Evolutionary conservation across 495 filamentous ascomycete genomes (phyloP), one percentile per base, ranked within the genome.

Genomic region (Podospora tetraspora): DNA sequence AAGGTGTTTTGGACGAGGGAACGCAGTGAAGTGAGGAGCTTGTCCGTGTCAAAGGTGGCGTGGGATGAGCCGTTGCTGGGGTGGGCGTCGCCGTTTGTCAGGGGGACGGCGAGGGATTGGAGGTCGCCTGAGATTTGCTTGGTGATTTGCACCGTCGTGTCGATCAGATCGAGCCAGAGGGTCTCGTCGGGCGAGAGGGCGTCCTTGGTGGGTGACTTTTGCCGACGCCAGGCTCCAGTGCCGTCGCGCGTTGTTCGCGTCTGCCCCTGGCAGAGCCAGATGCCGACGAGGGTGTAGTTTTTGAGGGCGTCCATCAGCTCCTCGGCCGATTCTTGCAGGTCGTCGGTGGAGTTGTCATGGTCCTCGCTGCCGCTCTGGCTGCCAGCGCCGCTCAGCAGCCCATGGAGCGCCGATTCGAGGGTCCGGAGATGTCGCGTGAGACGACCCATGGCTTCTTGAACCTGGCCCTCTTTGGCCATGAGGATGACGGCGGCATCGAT

Each of bases 241-340:
- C 63, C 73, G 9, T 73, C 73, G 24, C 70, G 72, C 19, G 82
- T 77, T 1, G 85, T 87, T 72, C 90, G 92, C 63, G 86, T 94
- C 78, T 98, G 93, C 37, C 91, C 89, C 79, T 95, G 93, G 72
- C 95, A 97, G 24, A 99, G 84, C 95, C 95, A 99, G 23, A 94
- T 92, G 30, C 95, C 95, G 23, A 99, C 92, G 62, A 91, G 87
- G 0, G 88, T 85, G 76, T 96, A 97, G 75, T 94, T 98, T 66
- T 94, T 87, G 58, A 99, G 77, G 5, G 89, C 90, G 52, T 89
- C 87, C 21, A 97, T 81, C 2, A 96, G 43, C 43, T 52, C 43
- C 43, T 52, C 43, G 6, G 43, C 43, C 5, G 43, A n/a, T 19
- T 52, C 43, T 52, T 52, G 16, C 5, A 52, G 83, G 59, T 89